Conservation (phyloP, 1,284 basidiomycete species). For the Cystobasidium pallidum region DNA sequence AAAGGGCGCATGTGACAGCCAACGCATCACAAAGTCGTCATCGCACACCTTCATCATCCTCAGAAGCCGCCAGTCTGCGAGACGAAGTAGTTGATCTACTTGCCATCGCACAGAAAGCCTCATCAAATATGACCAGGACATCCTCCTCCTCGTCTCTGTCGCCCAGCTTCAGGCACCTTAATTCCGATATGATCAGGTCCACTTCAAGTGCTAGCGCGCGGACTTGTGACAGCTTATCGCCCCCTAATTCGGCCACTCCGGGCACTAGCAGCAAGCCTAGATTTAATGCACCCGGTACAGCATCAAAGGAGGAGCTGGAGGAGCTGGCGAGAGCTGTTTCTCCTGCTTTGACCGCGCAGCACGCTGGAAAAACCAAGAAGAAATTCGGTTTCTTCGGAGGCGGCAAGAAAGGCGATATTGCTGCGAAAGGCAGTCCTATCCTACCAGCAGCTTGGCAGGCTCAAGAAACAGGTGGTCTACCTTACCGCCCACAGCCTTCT, state of each 20-base stretch:
- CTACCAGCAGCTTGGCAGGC: not conserved
- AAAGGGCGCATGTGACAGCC: not conserved
- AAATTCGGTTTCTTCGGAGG: slow-evolving; percentile 9
- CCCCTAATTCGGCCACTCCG: not conserved
- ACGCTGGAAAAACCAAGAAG: slow-evolving; percentile 1
- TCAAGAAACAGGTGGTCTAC: not conserved
- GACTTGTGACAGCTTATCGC: slow-evolving; percentile 4
- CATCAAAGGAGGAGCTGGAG: slow-evolving; percentile 7
- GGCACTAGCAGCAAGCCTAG: not conserved
- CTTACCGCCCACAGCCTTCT: not conserved
- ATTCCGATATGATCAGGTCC: slow-evolving; percentile 8
- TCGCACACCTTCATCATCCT: slow-evolving; percentile 6
- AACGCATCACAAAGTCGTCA: not conserved
- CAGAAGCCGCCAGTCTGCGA: slow-evolving; percentile 13
- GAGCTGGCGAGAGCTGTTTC: slow-evolving; percentile 4
- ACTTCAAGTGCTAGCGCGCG: slow-evolving; percentile 25
- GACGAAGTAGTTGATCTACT: slow-evolving; percentile 42
- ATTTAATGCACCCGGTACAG: not conserved
- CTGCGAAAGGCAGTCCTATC: not conserved
- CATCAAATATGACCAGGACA: not conserved
- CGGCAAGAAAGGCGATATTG: not conserved
- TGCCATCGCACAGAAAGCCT: slow-evolving; percentile 20
- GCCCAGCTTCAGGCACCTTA: not conserved
- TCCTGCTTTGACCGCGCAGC: not conserved
- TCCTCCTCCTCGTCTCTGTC: not conserved